Conservation (phyloP, 306 rosid genomes). For the Chamaecrista fasciculata region DNA sequence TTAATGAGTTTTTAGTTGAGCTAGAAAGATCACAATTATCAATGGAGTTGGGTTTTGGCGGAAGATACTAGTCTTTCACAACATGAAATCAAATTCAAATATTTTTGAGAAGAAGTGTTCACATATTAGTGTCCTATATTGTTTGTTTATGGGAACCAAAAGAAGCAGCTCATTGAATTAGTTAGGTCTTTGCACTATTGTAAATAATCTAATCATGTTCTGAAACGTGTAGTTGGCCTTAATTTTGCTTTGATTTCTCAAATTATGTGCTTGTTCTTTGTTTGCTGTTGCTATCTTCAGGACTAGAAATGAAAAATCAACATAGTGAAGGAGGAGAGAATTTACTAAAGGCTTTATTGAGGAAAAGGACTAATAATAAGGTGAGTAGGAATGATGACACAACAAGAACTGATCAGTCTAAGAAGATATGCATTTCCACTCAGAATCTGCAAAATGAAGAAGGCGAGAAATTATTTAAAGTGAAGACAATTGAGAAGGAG, state of each 20-base stretch:
- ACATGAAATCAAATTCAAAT: no score
- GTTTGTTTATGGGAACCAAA: no score
- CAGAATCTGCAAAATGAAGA: neutral
- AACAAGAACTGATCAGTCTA: neutral
- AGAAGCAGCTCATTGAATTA: neutral
- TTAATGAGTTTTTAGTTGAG: no score
- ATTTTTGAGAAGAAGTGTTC: no score
- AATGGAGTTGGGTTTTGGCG: no score
- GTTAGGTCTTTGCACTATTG: no score
- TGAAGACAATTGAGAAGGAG: conserved; percentile 22
- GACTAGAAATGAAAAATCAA: conserved; percentile 13
- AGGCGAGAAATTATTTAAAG: conserved; percentile 2
- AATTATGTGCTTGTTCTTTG: neutral
- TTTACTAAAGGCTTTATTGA: conserved; percentile 21
- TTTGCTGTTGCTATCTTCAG: neutral
- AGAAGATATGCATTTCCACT: conserved; percentile 16
- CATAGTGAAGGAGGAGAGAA: conserved; percentile 1
- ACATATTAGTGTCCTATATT: no score
- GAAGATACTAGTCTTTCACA: no score
- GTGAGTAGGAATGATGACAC: neutral
- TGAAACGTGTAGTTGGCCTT: neutral
- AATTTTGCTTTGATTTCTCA: neutral
- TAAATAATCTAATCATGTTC: neutral
- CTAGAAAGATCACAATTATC: no score
- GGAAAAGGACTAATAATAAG: neutral